Evolutionary conservation across 768 basidiomycete species (phyloP).

Genomic region (Amanita pallidorosea): DNA sequence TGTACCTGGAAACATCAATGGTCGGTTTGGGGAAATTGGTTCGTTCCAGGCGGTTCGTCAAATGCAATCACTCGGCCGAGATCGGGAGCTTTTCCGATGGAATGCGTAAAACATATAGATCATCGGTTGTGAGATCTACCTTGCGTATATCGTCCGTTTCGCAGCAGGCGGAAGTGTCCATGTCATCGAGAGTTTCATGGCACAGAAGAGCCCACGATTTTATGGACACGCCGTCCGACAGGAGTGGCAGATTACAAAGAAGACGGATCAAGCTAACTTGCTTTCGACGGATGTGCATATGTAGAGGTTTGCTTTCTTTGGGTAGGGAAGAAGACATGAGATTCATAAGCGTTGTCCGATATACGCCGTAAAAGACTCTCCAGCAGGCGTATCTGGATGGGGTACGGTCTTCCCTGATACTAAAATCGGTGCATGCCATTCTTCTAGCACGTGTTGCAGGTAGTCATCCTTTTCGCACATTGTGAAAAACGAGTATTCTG

Average conservation of each 20-base stretch:
- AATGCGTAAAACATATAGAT: constrained; percentile 1
- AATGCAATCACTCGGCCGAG: background rate
- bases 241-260: background rate
- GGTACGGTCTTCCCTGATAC: background rate
- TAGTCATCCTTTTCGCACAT: background rate
- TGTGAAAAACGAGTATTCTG: background rate
- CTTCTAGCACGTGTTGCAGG: background rate
- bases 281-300: background rate
- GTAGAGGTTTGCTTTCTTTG: background rate
- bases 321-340: background rate
- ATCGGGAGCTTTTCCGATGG: background rate
- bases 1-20: background rate
- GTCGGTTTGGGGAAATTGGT: background rate
- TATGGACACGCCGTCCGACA: background rate
- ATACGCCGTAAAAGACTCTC: background rate
- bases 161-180: background rate
- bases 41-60: background rate
- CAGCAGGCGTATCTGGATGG: background rate
- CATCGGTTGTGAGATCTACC: background rate
- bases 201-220: background rate
- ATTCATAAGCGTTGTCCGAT: background rate
- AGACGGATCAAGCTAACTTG: background rate
- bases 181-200: background rate
- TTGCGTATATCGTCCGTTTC: background rate
- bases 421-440: background rate